Conservation (phyloP, 345 rosid species). For the Physaria fendleri region DNA sequence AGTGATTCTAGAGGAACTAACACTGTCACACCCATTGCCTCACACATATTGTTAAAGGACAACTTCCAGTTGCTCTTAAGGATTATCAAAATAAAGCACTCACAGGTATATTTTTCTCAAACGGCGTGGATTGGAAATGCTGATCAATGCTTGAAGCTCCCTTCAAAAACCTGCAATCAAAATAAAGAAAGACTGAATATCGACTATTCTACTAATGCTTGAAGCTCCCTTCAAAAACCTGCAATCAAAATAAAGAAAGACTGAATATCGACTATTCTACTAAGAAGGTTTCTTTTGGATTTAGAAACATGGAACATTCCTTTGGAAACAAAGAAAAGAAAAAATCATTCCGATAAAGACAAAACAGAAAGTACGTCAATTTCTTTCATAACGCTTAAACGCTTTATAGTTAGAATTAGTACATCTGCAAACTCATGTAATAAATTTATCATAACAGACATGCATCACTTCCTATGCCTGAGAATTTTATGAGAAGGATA, state of each 20-base stretch:
- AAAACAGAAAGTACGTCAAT: neutral
- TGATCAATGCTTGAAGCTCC: slow-evolving; percentile 94
- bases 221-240: slow-evolving; percentile 94
- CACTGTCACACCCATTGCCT: neutral
- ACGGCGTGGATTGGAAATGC: slow-evolving; percentile 65
- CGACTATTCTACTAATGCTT: slow-evolving; percentile 45
- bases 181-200: neutral
- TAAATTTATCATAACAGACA: neutral
- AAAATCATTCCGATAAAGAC: neutral
- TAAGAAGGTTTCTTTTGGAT: slow-evolving; percentile 1
- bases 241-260: neutral
- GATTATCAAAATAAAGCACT: slow-evolving; percentile 26
- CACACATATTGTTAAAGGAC: neutral
- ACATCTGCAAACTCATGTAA: neutral
- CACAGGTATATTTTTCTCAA: slow-evolving; percentile 84
- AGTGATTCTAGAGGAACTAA: neutral
- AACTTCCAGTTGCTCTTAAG: neutral
- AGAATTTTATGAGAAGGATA: slow-evolving; percentile 3
- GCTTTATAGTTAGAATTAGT: neutral
- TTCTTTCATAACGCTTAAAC: neutral
- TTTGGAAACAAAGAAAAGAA: neutral
- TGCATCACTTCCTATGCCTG: neutral
- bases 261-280: neutral
- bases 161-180: slow-evolving; percentile 57
- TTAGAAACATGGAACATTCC: neutral